These are phyloP conservation scores for Asterophora lycoperdoides DNA, from an alignment of 768 basidiomycete genomes.

Conservation along the genomic window DNA sequence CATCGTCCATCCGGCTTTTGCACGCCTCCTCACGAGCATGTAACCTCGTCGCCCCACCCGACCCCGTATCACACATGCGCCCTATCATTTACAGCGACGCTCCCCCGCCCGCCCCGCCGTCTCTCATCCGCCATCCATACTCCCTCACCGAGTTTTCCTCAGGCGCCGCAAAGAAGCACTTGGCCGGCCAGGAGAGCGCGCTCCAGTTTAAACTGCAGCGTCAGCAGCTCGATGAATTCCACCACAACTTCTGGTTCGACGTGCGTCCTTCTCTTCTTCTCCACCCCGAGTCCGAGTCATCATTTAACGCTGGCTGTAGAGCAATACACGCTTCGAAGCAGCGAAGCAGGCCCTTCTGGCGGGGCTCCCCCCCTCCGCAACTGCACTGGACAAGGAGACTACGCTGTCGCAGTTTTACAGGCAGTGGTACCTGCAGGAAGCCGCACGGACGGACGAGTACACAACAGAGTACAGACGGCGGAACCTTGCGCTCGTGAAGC, in stretches of 20 bases:
- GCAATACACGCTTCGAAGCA: slow-evolving; percentile 74
- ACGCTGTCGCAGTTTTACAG: slow-evolving; percentile 71
- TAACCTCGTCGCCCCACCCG: slow-evolving; percentile 61
- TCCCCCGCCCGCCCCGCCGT: slow-evolving; percentile 31
- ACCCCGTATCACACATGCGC: slow-evolving; percentile 76
- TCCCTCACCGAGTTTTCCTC: slow-evolving; percentile 68
- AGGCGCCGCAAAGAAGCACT: slow-evolving; percentile 18
- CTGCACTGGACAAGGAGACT: slow-evolving; percentile 55
- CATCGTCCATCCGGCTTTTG: slow-evolving; percentile 15
- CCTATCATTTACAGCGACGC: slow-evolving; percentile 72
- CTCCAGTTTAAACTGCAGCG: slow-evolving; percentile 68
- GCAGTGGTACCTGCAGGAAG: slow-evolving; percentile 73
- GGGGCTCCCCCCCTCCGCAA: slow-evolving; percentile 48
- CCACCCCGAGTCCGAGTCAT: not conserved
- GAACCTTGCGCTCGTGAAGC: slow-evolving; percentile 50
- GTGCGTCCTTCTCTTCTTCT: slow-evolving; percentile 38
- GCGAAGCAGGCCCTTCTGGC: slow-evolving; percentile 57
- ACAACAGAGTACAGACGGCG: slow-evolving; percentile 63
- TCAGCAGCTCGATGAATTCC: slow-evolving; percentile 69
- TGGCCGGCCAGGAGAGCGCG: slow-evolving; percentile 34
- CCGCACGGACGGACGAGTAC: slow-evolving; percentile 51
- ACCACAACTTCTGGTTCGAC: slow-evolving; percentile 78
- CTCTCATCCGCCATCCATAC: slow-evolving; percentile 60
- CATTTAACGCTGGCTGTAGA: slow-evolving; percentile 39
- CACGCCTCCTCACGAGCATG: slow-evolving; percentile 24